Evolutionary conservation across 2,329 filamentous ascomycete species (phyloP).

Genomic region (Ustulina deusta): DNA sequence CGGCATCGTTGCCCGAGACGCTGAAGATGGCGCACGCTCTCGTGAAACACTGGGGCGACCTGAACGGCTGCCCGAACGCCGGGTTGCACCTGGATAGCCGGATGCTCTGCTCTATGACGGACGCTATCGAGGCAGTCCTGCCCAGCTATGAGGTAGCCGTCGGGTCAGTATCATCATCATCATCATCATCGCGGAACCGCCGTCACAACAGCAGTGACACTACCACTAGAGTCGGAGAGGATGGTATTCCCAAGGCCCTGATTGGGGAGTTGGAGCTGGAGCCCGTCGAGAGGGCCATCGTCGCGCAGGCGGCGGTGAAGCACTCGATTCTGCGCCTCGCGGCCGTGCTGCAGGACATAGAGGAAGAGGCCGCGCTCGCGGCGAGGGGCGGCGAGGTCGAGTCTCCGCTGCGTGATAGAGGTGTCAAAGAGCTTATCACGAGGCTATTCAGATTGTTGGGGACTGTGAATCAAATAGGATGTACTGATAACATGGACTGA

Average conservation of each 20-base stretch:
- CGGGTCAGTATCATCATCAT: background rate
- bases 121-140: slow-evolving; percentile 29
- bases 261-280: slow-evolving; percentile 35
- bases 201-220: background rate
- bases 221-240: background rate
- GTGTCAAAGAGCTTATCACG: slow-evolving; percentile 29
- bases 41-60: slow-evolving; percentile 35
- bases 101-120: slow-evolving; percentile 34
- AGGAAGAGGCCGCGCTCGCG: slow-evolving; percentile 30
- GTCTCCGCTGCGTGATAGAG: slow-evolving; percentile 23
- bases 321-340: slow-evolving; percentile 39
- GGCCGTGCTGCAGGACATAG: slow-evolving; percentile 37
- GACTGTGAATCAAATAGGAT: slow-evolving; percentile 21
- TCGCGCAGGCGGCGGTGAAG: slow-evolving; percentile 34
- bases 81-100: slow-evolving; percentile 26
- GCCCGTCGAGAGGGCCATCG: slow-evolving; percentile 28
- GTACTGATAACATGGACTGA: background rate
- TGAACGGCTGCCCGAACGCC: slow-evolving; percentile 39
- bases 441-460: slow-evolving; percentile 36
- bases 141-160: slow-evolving; percentile 30
- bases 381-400: slow-evolving; percentile 5
- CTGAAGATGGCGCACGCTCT: slow-evolving; percentile 27
- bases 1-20: slow-evolving; percentile 6
- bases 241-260: background rate
- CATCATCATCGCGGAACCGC: background rate